Percentiles rank a stretch among this genome's conserved stretches.
phyloP scores from a whole-genome alignment of 2,329 filamentous ascomycete genomes.

The Eutypa lata region DNA sequence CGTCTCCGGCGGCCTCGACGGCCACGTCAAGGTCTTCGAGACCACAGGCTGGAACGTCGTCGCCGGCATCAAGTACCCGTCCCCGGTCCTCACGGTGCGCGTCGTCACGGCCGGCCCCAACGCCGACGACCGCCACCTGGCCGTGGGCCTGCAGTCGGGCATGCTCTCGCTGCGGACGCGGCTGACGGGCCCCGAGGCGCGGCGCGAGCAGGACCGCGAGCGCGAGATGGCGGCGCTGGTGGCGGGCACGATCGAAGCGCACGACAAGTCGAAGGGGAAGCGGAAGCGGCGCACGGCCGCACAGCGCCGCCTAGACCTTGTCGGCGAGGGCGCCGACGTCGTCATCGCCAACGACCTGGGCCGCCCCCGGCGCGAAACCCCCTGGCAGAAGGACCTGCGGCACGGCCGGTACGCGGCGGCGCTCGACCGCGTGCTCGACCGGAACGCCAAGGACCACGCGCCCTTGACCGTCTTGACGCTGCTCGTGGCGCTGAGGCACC shows the following conservation, averaged over 20 bases:
- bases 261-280: slow-evolving; percentile 69
- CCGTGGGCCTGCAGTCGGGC: slow-evolving; percentile 91
- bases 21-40: slow-evolving; percentile 96
- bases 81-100: slow-evolving; percentile 80
- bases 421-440: slow-evolving; percentile 72
- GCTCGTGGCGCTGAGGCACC: slow-evolving; percentile 80
- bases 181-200: slow-evolving; percentile 78
- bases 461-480: slow-evolving; percentile 69
- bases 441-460: slow-evolving; percentile 48
- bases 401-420: slow-evolving; percentile 74
- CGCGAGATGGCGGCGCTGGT: slow-evolving; percentile 83
- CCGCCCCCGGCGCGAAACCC: slow-evolving; percentile 47
- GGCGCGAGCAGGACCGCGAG: slow-evolving; percentile 70
- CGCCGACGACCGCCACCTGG: slow-evolving; percentile 84
- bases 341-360: slow-evolving; percentile 71
- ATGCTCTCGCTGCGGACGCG: slow-evolving; percentile 87
- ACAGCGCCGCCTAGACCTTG: slow-evolving; percentile 65
- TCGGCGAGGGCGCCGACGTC: slow-evolving; percentile 82
- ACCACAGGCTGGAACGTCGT: slow-evolving; percentile 94
- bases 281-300: slow-evolving; percentile 56
- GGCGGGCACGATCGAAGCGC: slow-evolving; percentile 72
- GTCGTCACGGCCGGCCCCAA: slow-evolving; percentile 68
- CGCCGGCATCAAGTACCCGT: slow-evolving; percentile 88
- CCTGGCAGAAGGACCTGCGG: slow-evolving; percentile 80
- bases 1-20: slow-evolving; percentile 85